Evolutionary conservation across 2,329 filamentous ascomycete genomes (phyloP).

Genomic region (Fusarium transvaalense): DNA sequence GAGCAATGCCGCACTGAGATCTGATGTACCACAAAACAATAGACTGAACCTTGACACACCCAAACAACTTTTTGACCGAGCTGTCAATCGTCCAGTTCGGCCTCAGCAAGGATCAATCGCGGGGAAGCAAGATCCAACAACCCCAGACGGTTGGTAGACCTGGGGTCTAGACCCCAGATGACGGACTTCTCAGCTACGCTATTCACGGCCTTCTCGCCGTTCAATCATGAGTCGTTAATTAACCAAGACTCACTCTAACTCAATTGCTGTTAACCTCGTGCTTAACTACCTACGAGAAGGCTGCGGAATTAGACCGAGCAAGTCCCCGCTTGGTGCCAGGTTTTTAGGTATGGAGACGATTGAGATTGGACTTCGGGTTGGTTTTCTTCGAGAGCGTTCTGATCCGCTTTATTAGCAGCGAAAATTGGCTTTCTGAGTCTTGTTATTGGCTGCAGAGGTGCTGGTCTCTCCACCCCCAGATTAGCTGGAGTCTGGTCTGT

Average conservation of each 20-base stretch:
- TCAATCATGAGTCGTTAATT: background rate
- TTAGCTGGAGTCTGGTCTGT: constrained; percentile 13
- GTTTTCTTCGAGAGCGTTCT: constrained; percentile 17
- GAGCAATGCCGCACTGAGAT: background rate
- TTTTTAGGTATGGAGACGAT: background rate
- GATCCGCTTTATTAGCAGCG: constrained; percentile 20
- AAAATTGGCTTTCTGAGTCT: background rate
- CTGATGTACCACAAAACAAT: background rate
- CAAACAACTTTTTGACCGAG: background rate
- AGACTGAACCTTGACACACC: background rate
- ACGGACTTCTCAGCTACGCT: background rate
- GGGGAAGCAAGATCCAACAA: background rate
- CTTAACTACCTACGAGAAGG: background rate
- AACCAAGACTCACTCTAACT: background rate
- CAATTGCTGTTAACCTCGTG: background rate
- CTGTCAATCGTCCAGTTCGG: background rate
- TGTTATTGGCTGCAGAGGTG: background rate
- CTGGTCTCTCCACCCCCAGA: constrained; percentile 18
- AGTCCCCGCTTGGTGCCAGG: background rate
- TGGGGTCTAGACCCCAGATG: background rate
- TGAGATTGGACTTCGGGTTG: background rate
- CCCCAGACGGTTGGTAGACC: constrained; percentile 4
- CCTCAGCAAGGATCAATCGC: background rate
- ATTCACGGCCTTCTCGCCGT: constrained; percentile 4
- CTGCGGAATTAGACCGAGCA: background rate